Evolutionary conservation across 768 basidiomycete species (phyloP), one percentile per base, ranked within the genome.

Genomic region (Boletus reticulatus): DNA sequence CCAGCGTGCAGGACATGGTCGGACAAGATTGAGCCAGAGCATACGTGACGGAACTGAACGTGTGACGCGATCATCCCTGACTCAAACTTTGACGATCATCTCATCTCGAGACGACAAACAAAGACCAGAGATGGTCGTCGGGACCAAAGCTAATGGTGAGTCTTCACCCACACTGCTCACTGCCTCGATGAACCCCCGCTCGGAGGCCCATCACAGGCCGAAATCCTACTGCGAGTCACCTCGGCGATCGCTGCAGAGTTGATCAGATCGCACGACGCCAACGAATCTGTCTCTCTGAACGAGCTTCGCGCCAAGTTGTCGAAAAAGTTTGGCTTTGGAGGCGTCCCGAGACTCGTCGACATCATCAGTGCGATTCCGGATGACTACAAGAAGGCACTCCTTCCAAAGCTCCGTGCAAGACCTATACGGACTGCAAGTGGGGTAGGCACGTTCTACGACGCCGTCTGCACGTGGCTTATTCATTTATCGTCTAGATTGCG

Each of bases 281-380:
- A 85, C 60, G 76, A 84, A 58, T 80, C 85, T 0, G 85, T 96
- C 50, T 94, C 93, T 9, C 78, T 99, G 52, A 98, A 97, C 66
- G 85, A 88, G 49, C 80, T 98, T 45, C 88, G 96, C 41, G 80
- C 88, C 41, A 87, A 86, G 63, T 81, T 95, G 73, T 91, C 92
- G 71, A 98, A 98, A 77, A 94, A 94, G 72, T 87, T 85, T 68
- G 85, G 83, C 6, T 89, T 87, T 63, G 85, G 89, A 36, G 91
- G 91, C 31, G 89, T 96, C 0, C 97, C 97, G 0, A 75, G 97
- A 44, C 81, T 99, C 19, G 96, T 98, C 43, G 97, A 99, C 71
- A 98, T 99, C 66, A 94, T 99, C 73, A 92, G 93, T 59, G 97
- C 97, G 37, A 96, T 98, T 48, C 97, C 97, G 17, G 95, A 98